phyloP scores from a whole-genome alignment of 306 rosid genomes.

The Quercus bicolor region DNA sequence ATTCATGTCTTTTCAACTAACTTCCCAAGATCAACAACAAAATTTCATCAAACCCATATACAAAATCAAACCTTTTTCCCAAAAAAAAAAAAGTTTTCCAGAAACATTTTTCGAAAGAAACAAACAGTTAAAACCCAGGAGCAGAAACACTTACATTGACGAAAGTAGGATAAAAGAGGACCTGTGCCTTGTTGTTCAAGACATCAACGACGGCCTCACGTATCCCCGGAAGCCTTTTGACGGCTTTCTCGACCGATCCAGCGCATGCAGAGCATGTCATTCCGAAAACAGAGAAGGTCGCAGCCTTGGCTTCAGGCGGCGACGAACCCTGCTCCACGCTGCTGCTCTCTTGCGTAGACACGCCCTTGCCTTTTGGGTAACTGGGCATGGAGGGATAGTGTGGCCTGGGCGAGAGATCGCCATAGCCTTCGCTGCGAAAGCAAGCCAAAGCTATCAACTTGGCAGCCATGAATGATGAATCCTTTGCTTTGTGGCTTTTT shows the following conservation, averaged over 20 bases:
- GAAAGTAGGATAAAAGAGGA: slow-evolving; percentile 49
- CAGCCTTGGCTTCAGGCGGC: slow-evolving; percentile 30
- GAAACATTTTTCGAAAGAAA: not conserved
- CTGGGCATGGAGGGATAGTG: slow-evolving; percentile 75
- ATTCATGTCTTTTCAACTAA: not conserved
- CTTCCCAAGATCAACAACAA: not conserved
- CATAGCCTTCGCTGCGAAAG: slow-evolving; percentile 26
- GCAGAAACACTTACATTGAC: slow-evolving; percentile 39
- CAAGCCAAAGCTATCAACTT: slow-evolving; percentile 48
- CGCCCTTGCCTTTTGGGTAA: slow-evolving; percentile 52
- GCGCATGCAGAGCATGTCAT: slow-evolving; percentile 83
- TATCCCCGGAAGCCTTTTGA: slow-evolving; percentile 77
- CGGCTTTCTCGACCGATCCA: slow-evolving; percentile 62
- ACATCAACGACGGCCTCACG: slow-evolving; percentile 67
- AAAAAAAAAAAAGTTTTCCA: not conserved
- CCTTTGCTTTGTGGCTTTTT: no score
- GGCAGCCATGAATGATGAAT: slow-evolving; percentile 42
- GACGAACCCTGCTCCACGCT: not conserved
- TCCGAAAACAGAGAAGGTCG: slow-evolving; percentile 53
- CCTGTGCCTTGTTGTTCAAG: slow-evolving; percentile 62
- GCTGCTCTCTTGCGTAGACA: not conserved
- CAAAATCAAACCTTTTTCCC: not conserved
- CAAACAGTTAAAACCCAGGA: not conserved
- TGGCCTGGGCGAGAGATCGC: slow-evolving; percentile 36
- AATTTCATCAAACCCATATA: not conserved